A percentile compares a stretch with the other conserved stretches of the same genome.
phyloP scores from a whole-genome alignment of 441 rosid genomes.

The Viola pubescens region DNA sequence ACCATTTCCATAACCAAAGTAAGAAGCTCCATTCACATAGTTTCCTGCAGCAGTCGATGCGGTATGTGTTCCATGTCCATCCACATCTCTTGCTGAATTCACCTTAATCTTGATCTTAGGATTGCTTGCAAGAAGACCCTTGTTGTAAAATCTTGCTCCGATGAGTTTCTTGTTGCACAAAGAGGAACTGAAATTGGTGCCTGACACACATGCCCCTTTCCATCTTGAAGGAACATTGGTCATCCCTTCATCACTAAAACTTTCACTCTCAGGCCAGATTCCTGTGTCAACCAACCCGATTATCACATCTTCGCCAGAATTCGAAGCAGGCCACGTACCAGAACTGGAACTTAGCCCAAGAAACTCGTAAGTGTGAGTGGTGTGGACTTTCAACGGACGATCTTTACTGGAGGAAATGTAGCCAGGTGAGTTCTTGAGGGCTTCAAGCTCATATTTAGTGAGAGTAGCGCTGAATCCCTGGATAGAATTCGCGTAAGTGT shows the following conservation, averaged over 20 bases:
- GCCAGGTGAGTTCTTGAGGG: constrained; percentile 35
- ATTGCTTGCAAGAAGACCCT: constrained; percentile 34
- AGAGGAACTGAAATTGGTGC: constrained; percentile 26
- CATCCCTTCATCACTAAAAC: constrained; percentile 56
- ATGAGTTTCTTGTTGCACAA: constrained; percentile 57
- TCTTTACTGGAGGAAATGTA: constrained; percentile 40
- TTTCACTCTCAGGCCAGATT: constrained; percentile 63
- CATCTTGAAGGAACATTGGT: constrained; percentile 48
- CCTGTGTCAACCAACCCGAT: constrained; percentile 64
- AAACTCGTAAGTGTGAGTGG: constrained; percentile 67
- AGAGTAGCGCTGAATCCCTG: constrained; percentile 52
- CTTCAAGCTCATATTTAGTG: constrained; percentile 38
- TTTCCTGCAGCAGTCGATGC: constrained; percentile 74
- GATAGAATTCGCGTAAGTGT: constrained; percentile 35
- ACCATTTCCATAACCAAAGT: constrained; percentile 59
- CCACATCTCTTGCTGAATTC: constrained; percentile 61
- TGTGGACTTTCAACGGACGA: constrained; percentile 42
- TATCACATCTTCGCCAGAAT: constrained; percentile 62
- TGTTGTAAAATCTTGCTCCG: constrained; percentile 57
- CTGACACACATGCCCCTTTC: constrained; percentile 53
- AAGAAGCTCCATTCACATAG: constrained; percentile 40
- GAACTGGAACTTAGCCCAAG: constrained; percentile 49
- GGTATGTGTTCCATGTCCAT: constrained; percentile 77
- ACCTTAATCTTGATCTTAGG: constrained; percentile 43
- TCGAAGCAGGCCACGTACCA: constrained; percentile 56